These are phyloP conservation scores for Suillus hirtellus DNA, from an alignment of 768 basidiomycete genomes.

Conservation along the genomic window DNA sequence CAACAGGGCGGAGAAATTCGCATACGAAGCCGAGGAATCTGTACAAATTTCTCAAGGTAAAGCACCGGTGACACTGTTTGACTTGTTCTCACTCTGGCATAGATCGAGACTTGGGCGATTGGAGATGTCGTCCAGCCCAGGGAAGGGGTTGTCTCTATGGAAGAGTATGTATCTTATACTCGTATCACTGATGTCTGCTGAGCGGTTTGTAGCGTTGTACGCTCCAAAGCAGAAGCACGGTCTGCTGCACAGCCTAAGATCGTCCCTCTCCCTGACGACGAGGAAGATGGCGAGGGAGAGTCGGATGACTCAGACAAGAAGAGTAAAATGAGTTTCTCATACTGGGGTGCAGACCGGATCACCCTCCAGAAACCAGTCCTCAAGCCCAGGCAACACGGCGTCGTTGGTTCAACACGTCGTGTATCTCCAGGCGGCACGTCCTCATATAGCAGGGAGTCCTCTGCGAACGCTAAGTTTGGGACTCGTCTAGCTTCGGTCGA, in stretches of 20 bases:
- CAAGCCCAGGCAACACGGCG: conserved; percentile 42
- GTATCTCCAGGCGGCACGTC: conserved; percentile 46
- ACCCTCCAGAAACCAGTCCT: conserved; percentile 79
- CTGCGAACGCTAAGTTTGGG: conserved; percentile 93
- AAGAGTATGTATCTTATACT: conserved; percentile 62
- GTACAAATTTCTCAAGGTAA: conserved; percentile 89
- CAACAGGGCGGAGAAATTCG: conserved; percentile 70
- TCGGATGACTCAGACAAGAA: conserved; percentile 87
- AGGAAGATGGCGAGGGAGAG: conserved; percentile 54
- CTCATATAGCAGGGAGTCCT: conserved; percentile 77
- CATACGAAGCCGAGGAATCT: conserved; percentile 86
- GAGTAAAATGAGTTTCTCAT: conserved; percentile 93
- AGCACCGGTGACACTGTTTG: background rate
- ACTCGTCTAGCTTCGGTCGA: conserved; percentile 74
- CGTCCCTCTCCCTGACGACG: conserved; percentile 68
- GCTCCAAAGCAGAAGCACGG: conserved; percentile 63
- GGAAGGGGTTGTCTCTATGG: conserved; percentile 86
- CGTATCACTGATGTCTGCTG: conserved; percentile 13
- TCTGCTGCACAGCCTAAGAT: conserved; percentile 62
- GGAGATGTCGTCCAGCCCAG: conserved; percentile 72
- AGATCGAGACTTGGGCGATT: conserved; percentile 90
- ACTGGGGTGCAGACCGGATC: conserved; percentile 91
- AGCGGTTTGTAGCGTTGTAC: conserved; percentile 54
- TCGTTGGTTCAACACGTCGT: conserved; percentile 39
- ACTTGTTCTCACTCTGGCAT: conserved; percentile 6